Evolutionary conservation across 2,329 filamentous ascomycete genomes (phyloP).

Genomic region (Aspergillus sp.): DNA sequence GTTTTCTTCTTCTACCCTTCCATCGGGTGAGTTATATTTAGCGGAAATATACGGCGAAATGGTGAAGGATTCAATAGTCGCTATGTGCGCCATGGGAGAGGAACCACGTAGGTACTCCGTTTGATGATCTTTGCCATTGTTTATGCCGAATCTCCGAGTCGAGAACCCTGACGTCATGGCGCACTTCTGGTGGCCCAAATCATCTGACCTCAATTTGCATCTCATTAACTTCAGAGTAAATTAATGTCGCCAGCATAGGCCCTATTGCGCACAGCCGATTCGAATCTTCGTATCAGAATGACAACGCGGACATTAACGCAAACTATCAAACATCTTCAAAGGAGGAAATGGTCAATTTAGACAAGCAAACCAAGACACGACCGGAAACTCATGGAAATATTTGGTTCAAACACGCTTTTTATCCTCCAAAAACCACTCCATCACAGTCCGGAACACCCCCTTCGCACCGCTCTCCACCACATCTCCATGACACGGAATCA

Average conservation of each 20-base stretch:
- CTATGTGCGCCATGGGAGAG: background rate
- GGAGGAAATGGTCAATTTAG: background rate
- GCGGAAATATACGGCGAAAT: no score
- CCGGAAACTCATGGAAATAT: background rate
- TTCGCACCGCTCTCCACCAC: slow-evolving; percentile 74
- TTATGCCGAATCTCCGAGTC: no score
- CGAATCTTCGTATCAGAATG: background rate
- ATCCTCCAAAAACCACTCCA: slow-evolving; percentile 71
- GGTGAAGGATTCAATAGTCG: background rate
- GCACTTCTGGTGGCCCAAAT: background rate
- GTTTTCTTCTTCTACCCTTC: no score
- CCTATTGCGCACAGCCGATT: background rate
- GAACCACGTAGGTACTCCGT: no score
- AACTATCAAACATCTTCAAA: background rate
- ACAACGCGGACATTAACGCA: background rate
- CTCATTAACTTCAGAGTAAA: background rate
- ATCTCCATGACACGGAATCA: slow-evolving; percentile 94
- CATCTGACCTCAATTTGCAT: background rate
- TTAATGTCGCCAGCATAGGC: background rate
- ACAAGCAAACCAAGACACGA: background rate
- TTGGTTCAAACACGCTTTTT: slow-evolving; percentile 23
- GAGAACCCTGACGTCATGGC: background rate
- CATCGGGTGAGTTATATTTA: no score
- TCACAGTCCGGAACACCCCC: slow-evolving; percentile 71
- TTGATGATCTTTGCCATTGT: no score